Base-by-base conservation (phyloP, 2,329 filamentous ascomycete genomes). In the Huntiella bhutanensis region DNA sequence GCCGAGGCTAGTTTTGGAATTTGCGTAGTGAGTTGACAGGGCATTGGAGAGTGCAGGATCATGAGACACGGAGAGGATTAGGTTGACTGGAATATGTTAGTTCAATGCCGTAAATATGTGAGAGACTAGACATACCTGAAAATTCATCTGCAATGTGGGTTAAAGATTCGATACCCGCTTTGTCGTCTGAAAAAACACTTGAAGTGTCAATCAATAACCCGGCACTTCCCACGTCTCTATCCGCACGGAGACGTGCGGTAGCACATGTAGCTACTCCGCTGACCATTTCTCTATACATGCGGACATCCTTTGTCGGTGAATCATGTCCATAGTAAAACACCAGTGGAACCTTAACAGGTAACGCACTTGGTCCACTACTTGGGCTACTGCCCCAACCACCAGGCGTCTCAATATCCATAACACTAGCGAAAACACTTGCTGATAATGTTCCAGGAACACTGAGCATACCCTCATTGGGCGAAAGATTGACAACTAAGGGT, bases 361-460 rank as follows among this genome's bases (percentile, higher is more conserved):
- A 77, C 1, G 78, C 74, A 54, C 81, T 91, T 0, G 91, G 87
- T 0, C 88, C 91, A 53, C 82, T 92, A 55, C 87, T 93, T 0
- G 88, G 87, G 54, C 84, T 87, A 53, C 74, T 84, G 7, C 91
- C 91, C 78, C 86, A 95, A 15, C 82, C 84, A 51, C 85, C 80
- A 55, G 88, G 82, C 2, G 69, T 67, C 55, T 74, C 71, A 1
- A 93, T 71, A 60, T 96, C 88, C 64, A 96, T 74, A 55, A 93
- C 74, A 0, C 82, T 85, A 7, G 82, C 82, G 57, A 93, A 86
- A 4, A 84, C 82, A n/a, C 82, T 80, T 0, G 87, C 84, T 44
- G 81, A 88, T 53, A 98, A 60, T 33, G 82, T 87, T 0, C 87
- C 87, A 0, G 91, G 80, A 17, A 88, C 66, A 45, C 73, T 77